phyloP scores from a whole-genome alignment of 225 moss, liverwort and hornwort species.

The Bryoerythrophyllum caledonicum region DNA sequence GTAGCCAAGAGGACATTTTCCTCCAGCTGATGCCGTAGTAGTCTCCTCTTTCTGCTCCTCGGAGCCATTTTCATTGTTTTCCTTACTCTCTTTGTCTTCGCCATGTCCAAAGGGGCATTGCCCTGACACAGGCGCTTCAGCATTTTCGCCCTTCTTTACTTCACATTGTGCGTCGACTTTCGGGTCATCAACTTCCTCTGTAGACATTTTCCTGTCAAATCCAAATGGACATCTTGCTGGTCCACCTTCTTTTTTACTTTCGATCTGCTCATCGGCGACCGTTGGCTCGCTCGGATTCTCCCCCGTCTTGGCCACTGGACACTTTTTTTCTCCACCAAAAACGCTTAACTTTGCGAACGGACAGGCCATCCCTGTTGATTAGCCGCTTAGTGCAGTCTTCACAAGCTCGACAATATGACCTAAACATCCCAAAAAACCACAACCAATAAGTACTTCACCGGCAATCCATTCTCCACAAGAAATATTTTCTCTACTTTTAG shows the following conservation, averaged over 20 bases:
- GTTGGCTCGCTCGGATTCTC: slow-evolving; percentile 8
- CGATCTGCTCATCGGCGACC: slow-evolving; percentile 7
- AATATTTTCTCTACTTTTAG: not conserved
- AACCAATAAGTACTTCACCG: not conserved
- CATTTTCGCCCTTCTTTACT: slow-evolving; percentile 21
- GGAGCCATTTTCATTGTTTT: slow-evolving; percentile 21
- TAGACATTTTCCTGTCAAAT: slow-evolving; percentile 22
- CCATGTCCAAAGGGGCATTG: slow-evolving; percentile 52
- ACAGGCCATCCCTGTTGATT: slow-evolving; percentile 41
- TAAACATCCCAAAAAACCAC: slow-evolving; percentile 18
- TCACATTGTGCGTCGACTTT: slow-evolving; percentile 12
- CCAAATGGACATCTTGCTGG: slow-evolving; percentile 42
- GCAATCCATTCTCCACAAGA: not conserved
- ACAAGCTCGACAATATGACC: slow-evolving; percentile 14
- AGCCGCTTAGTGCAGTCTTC: slow-evolving; percentile 2
- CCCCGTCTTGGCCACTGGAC: slow-evolving; percentile 28
- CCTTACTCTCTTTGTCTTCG: slow-evolving; percentile 25
- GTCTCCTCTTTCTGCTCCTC: slow-evolving; percentile 25
- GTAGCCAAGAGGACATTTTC: slow-evolving; percentile 89
- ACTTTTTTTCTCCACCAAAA: slow-evolving; percentile 13
- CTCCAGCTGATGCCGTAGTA: slow-evolving; percentile 36
- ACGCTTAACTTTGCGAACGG: slow-evolving; percentile 51
- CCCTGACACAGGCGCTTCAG: slow-evolving; percentile 10
- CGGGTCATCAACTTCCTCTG: slow-evolving; percentile 20
- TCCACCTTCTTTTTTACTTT: slow-evolving; percentile 19